Base-by-base conservation (phyloP, 352 stramenopile genomes). In the Globisporangium polare region DNA sequence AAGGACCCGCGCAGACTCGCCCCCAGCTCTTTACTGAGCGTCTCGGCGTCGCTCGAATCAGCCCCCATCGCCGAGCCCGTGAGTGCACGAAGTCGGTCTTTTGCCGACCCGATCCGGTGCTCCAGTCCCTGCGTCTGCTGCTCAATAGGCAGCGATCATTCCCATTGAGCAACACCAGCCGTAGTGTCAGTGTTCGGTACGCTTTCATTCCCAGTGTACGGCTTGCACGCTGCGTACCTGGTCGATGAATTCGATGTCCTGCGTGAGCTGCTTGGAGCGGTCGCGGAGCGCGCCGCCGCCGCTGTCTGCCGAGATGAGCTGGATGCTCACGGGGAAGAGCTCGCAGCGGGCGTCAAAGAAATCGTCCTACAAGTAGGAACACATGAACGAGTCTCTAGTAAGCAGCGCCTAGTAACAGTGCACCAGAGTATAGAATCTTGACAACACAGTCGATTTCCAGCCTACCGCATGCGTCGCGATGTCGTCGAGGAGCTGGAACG, bases 11-110 rank as follows among this genome's bases (percentile, higher is more conserved):
- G 41, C 5, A 83, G 29, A 37, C 69, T 67, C 2, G 22, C 35
- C 1, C 72, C 65, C 0, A 83, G 67, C 35, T 71, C 72, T 20
- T 65, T 22, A 39, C 66, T 78, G 12, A 78, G 55, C 17, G 46
- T 61, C 56, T 68, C 72, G 8, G 63, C 49, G 50, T 75, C 59
- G 37, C 52, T 53, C 6, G 37, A 7, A 17, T 51, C 45, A 3
- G 37, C 33, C 8, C 56, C 50, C 9, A 52, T 29, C 3, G 12
- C 5, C 9, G 13, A 22, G 3, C 31, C 31, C 2, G 33, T 37
- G 22, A 71, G 65, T 8, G 58, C 47, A 47, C 53, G 29, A 9
- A 72, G 31, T 17, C 56, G 55, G 1, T 39, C 60, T 22, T 20
- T 58, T 13, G 65, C 60, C 3, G 53, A 65, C 12, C 49, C 39